Evolutionary conservation across 176 grass and related monocot genomes (phyloP).

Genomic region (Miscanthus lutarioriparius): DNA sequence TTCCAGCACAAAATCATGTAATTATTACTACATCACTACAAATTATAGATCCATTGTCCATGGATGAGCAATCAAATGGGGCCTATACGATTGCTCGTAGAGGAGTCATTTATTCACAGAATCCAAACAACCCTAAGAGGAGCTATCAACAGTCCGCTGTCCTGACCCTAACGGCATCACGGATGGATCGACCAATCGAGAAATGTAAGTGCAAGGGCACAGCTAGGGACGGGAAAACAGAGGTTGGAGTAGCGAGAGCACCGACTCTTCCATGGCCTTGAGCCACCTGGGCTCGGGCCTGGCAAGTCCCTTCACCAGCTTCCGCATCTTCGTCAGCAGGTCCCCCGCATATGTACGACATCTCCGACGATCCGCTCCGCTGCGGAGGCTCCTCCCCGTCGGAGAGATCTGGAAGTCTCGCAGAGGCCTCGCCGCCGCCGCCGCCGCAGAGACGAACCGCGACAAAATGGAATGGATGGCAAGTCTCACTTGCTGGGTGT

Average conservation of each 20-base stretch:
- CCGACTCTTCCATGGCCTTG: slow-evolving; percentile 89
- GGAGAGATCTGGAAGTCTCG: not conserved
- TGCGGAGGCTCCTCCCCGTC: not conserved
- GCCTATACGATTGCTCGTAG: not conserved
- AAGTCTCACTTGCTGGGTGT: not conserved
- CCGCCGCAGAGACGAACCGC: not conserved
- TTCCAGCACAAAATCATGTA: not conserved
- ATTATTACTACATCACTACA: not conserved
- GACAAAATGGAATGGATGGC: not conserved
- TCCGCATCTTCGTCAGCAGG: slow-evolving; percentile 69
- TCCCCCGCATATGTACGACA: slow-evolving; percentile 86
- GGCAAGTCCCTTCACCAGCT: slow-evolving; percentile 83
- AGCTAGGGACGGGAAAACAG: not conserved
- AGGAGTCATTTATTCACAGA: not conserved
- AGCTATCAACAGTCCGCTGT: not conserved
- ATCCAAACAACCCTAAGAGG: not conserved
- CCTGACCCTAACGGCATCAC: not conserved
- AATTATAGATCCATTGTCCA: not conserved
- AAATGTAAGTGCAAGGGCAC: not conserved
- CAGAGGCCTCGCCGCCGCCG: not conserved
- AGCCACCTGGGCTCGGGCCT: slow-evolving; percentile 73
- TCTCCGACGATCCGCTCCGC: not conserved
- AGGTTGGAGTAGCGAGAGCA: too few relatives aligned
- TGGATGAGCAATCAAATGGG: not conserved
- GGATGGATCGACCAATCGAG: not conserved